phyloP scores from a whole-genome alignment of 768 basidiomycete species.

The Paxillus involutus region DNA sequence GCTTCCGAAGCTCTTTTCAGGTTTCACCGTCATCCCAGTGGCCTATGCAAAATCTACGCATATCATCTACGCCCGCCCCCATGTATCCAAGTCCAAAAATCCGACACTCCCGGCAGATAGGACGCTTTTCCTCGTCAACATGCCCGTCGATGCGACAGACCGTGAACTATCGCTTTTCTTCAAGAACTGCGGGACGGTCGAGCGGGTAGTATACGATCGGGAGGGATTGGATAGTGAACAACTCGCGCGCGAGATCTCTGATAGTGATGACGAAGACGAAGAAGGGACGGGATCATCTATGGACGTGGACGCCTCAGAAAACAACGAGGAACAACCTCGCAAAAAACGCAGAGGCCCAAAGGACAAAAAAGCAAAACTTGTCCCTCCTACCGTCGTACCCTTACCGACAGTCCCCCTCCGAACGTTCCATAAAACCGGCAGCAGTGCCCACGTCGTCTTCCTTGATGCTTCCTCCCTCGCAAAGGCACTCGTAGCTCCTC shows the following conservation, averaged over 20 bases:
- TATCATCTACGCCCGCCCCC: slow-evolving; percentile 74
- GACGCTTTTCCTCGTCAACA: slow-evolving; percentile 86
- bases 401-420: slow-evolving; percentile 58
- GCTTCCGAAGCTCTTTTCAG: slow-evolving; percentile 27
- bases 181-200: slow-evolving; percentile 73
- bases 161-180: slow-evolving; percentile 79
- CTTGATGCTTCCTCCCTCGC: slow-evolving; percentile 72
- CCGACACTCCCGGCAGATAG: slow-evolving; percentile 49
- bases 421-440: slow-evolving; percentile 58
- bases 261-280: slow-evolving; percentile 32
- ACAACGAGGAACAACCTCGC: slow-evolving; percentile 20
- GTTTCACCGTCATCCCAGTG: slow-evolving; percentile 39
- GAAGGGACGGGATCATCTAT: background rate
- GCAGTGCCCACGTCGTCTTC: slow-evolving; percentile 69
- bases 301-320: slow-evolving; percentile 3
- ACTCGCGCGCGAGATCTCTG: slow-evolving; percentile 11
- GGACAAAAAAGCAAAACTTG: slow-evolving; percentile 17
- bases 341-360: slow-evolving; percentile 32
- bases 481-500: slow-evolving; percentile 55
- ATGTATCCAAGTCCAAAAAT: slow-evolving; percentile 47
- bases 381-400: slow-evolving; percentile 54
- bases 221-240: slow-evolving; percentile 31
- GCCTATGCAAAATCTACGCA: slow-evolving; percentile 51
- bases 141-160: slow-evolving; percentile 87
- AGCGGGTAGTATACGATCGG: slow-evolving; percentile 66